These are phyloP conservation scores for Incumbomyces delicatus DNA, from an alignment of 2,329 filamentous ascomycete genomes.

Conservation along the genomic window DNA sequence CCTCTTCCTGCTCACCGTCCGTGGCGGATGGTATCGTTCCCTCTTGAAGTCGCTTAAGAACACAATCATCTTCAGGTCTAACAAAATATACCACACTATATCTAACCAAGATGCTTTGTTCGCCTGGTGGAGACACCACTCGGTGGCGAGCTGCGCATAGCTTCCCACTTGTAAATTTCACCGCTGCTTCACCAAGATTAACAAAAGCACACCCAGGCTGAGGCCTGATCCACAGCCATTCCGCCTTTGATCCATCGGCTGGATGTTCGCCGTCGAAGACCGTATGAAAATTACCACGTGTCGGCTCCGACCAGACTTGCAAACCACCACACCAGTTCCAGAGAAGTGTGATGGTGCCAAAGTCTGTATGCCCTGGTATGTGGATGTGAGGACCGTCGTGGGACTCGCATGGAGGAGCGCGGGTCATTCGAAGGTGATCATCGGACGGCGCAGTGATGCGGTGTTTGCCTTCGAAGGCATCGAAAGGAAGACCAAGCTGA, in stretches of 20 bases:
- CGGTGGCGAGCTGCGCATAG: conserved; percentile 38
- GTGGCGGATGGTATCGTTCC: conserved; percentile 24
- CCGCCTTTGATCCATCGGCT: conserved; percentile 12
- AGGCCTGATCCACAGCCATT: conserved; percentile 38
- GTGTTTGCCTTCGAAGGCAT: conserved; percentile 14
- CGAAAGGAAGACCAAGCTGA: conserved; percentile 14
- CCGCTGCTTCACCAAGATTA: conserved; percentile 29
- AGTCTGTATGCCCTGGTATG: conserved; percentile 23
- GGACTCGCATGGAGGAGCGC: conserved; percentile 18
- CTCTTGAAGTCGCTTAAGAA: conserved; percentile 32
- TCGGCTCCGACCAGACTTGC: conserved; percentile 25
- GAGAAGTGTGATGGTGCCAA: conserved; percentile 26
- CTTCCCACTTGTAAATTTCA: conserved; percentile 35
- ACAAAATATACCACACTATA: conserved; percentile 49
- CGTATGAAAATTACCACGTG: conserved; percentile 12
- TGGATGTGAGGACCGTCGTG: conserved; percentile 17
- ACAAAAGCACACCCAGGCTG: conserved; percentile 25
- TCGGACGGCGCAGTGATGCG: conserved; percentile 29
- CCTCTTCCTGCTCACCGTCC: conserved; percentile 22
- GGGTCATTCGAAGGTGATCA: conserved; percentile 41
- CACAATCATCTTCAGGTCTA: conserved; percentile 39
- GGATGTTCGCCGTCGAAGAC: conserved; percentile 1
- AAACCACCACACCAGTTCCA: conserved; percentile 23
- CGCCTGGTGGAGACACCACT: conserved; percentile 41
- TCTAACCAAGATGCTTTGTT: conserved; percentile 35